Base-by-base conservation (phyloP, 305 asterid genomes). In the Salvia sclarea region DNA sequence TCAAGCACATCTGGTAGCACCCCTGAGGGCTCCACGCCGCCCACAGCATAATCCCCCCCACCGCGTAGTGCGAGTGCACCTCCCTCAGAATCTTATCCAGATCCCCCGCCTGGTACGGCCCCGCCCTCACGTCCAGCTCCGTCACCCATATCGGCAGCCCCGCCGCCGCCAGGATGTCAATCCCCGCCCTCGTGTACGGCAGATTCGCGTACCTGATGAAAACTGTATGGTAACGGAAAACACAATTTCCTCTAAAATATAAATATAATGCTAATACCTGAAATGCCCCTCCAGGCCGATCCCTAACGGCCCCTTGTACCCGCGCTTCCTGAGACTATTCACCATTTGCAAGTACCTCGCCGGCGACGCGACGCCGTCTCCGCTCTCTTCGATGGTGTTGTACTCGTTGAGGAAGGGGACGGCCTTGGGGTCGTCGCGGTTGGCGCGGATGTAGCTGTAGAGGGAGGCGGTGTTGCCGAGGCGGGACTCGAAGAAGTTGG, bases 241-340 rank as follows among this genome's bases (percentile, higher is more conserved):
- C n/a, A n/a, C n/a, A n/a, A n/a, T n/a, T n/a, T n/a, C n/a, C n/a
- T n/a, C n/a, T n/a, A n/a, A n/a, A n/a, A n/a, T n/a, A n/a, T n/a
- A n/a, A n/a, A n/a, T n/a, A n/a, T n/a, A n/a, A n/a, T n/a, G n/a
- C n/a, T n/a, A n/a, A 45, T 2, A 4, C 1, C 0, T 8, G 30
- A 88, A 88, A 82, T 88, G 97, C 2, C 88, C 90, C 56, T 90
- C 79, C 17, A 84, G 48, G 20, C 96, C 97, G 47, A 88, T 90
- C 0, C 87, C 89, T 25, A 87, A 61, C 24, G 79, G 82, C 1
- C 93, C 86, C 0, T 1, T 9, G 28, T 83, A 85, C 48, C 91
- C 89, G 0, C 61, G 49, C 2, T 17, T 1, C 45, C 86, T 66
- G 22, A 86, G 9, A 17, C 75, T 54, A 0, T 0, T 18, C 28